A percentile compares a stretch with the other conserved stretches of the same genome.
phyloP scores from a whole-genome alignment of 75 land plant genomes.

The Cupressus sempervirens region DNA sequence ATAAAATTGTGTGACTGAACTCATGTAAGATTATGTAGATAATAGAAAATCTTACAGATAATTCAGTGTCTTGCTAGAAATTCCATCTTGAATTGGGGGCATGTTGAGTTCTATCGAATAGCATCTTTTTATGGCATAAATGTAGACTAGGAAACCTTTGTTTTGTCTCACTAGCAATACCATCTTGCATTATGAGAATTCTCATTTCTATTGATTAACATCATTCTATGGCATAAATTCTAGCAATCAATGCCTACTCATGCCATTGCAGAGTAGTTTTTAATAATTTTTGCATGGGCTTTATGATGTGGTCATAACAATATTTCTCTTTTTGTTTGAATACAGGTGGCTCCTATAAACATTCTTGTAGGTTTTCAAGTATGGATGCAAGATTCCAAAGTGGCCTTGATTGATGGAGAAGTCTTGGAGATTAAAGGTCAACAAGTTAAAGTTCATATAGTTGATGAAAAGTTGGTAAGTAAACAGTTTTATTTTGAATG shows the following conservation, averaged over 20 bases:
- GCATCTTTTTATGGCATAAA: too few species aligned
- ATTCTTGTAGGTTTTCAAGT: constrained; percentile 77
- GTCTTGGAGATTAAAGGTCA: constrained; percentile 76
- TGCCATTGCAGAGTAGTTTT: neutral
- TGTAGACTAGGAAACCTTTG: too few species aligned
- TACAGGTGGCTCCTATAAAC: constrained; percentile 64
- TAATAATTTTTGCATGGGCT: neutral
- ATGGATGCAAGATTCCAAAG: constrained; percentile 87
- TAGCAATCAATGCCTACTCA: neutral
- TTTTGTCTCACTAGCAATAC: too few species aligned
- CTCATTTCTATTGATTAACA: too few species aligned
- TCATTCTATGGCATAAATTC: too few species aligned
- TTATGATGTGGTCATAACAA: neutral
- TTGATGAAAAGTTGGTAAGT: constrained; percentile 66
- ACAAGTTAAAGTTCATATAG: constrained; percentile 47
- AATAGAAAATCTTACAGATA: neutral
- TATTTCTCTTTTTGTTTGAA: neutral
- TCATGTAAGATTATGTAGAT: neutral
- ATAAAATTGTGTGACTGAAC: neutral
- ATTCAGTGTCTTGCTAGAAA: neutral
- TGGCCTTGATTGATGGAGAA: too few species aligned
- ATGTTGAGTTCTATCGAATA: too few species aligned
- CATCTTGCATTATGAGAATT: too few species aligned
- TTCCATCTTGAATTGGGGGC: too few species aligned
- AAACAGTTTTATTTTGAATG: neutral